These are phyloP conservation scores for Eucalyptus regnans DNA, from an alignment of 345 rosid genomes.

Conservation along the genomic window DNA sequence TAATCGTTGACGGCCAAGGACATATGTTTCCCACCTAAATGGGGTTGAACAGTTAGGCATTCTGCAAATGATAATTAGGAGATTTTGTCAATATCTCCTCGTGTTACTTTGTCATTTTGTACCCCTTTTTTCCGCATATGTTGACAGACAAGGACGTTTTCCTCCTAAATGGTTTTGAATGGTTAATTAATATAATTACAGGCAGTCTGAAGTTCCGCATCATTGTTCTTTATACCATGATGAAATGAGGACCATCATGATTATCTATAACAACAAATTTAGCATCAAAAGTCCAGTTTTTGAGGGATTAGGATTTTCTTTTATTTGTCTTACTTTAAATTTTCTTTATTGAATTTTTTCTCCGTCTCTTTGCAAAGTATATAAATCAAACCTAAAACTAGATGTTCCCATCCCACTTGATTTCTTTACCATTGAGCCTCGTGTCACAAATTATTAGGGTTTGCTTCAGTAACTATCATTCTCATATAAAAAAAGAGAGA, in stretches of 20 bases:
- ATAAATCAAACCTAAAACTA: too few relatives aligned
- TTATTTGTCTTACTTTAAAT: too few relatives aligned
- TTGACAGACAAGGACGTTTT: background rate
- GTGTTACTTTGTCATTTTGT: background rate
- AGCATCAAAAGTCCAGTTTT: too few relatives aligned
- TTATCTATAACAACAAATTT: too few relatives aligned
- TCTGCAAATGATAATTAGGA: background rate
- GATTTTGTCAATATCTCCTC: background rate
- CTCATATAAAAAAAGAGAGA: too few relatives aligned
- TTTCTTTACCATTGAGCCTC: too few relatives aligned
- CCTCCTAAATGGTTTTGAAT: background rate
- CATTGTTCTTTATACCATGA: background rate
- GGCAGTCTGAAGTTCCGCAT: background rate
- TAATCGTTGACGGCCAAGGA: background rate
- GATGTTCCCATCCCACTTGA: too few relatives aligned
- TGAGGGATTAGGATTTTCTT: too few relatives aligned
- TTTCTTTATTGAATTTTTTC: too few relatives aligned
- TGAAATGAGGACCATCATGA: too few relatives aligned
- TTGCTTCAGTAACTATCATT: too few relatives aligned
- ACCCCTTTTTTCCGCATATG: background rate
- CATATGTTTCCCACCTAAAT: background rate
- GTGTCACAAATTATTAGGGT: rapidly evolving
- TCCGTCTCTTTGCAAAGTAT: too few relatives aligned
- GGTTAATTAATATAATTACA: background rate
- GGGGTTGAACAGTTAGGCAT: background rate